A percentile compares a stretch with the other conserved stretches of the same genome.
Conservation (phyloP, 805 yeast species). For the Ogataea minuta region DNA sequence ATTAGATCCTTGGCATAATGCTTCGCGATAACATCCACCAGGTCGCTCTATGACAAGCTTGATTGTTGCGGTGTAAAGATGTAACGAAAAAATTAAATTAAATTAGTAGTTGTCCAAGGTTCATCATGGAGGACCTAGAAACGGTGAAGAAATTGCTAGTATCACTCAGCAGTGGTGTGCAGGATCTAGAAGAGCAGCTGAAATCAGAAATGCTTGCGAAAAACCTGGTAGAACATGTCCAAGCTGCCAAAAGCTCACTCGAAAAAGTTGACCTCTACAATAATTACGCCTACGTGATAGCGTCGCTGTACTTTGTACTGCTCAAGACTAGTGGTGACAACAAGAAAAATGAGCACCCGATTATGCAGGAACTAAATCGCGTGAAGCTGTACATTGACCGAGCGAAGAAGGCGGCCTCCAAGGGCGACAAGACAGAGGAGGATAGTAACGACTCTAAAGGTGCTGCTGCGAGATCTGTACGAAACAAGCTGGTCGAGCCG, state of each 20-base stretch:
- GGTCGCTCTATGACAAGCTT: no score
- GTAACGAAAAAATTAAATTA: neutral
- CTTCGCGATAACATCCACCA: no score
- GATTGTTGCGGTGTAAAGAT: neutral
- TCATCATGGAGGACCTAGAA: constrained; percentile 46
- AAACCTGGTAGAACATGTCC: constrained; percentile 39
- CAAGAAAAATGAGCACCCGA: constrained; percentile 51
- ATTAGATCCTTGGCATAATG: no score
- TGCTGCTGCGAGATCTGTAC: constrained; percentile 44
- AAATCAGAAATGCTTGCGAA: constrained; percentile 35
- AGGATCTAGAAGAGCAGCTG: constrained; percentile 36
- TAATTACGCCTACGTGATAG: constrained; percentile 47
- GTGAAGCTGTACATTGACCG: constrained; percentile 68
- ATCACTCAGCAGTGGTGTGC: constrained; percentile 39
- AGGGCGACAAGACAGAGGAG: constrained; percentile 26
- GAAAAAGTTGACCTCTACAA: constrained; percentile 36
- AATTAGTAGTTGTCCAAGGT: neutral
- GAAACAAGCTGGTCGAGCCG: constrained; percentile 35
- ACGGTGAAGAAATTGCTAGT: constrained; percentile 40
- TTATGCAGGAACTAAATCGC: constrained; percentile 64
- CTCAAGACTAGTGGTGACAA: constrained; percentile 58
- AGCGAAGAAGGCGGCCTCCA: constrained; percentile 41
- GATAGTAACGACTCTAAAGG: constrained; percentile 27
- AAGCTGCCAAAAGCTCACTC: constrained; percentile 17
- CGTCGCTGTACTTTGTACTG: constrained; percentile 58